phyloP scores from a whole-genome alignment of 2,329 filamentous ascomycete genomes.

The Diaporthe sp. region DNA sequence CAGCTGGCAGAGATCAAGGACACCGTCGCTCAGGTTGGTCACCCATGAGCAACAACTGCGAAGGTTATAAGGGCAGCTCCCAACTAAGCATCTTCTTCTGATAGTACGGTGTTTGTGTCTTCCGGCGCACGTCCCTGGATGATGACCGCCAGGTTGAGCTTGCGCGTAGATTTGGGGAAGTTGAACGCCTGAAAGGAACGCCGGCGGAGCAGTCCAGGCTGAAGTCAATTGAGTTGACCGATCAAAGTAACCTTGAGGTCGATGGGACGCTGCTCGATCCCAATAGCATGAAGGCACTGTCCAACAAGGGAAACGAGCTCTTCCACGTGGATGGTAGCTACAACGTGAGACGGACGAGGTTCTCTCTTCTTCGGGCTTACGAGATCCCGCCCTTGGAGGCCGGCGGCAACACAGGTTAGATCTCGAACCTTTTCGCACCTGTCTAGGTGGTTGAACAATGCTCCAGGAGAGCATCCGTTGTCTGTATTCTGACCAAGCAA shows the following conservation, averaged over 20 bases:
- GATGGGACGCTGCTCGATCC: constrained; percentile 29
- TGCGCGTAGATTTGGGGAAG: constrained; percentile 32
- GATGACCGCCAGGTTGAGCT: constrained; percentile 33
- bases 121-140: constrained; percentile 32
- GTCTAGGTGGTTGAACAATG: no score
- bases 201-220: constrained; percentile 20
- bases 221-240: constrained; percentile 28
- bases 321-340: constrained; percentile 36
- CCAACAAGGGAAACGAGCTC: constrained; percentile 34
- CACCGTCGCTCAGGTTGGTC: constrained; percentile 8
- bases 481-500: not conserved
- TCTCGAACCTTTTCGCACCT: not conserved
- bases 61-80: no score
- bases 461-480: not conserved
- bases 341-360: constrained; percentile 31
- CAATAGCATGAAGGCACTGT: constrained; percentile 2
- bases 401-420: constrained; percentile 33
- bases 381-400: constrained; percentile 33
- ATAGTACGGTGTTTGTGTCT: constrained; percentile 37
- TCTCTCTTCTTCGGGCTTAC: constrained; percentile 35
- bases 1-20: constrained; percentile 22
- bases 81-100: not conserved
- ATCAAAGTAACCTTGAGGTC: constrained; percentile 36
- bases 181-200: constrained; percentile 29
- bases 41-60: not conserved